Evolutionary conservation across 257 asterid species (phyloP).

Genomic region (Ilex aquifolium): DNA sequence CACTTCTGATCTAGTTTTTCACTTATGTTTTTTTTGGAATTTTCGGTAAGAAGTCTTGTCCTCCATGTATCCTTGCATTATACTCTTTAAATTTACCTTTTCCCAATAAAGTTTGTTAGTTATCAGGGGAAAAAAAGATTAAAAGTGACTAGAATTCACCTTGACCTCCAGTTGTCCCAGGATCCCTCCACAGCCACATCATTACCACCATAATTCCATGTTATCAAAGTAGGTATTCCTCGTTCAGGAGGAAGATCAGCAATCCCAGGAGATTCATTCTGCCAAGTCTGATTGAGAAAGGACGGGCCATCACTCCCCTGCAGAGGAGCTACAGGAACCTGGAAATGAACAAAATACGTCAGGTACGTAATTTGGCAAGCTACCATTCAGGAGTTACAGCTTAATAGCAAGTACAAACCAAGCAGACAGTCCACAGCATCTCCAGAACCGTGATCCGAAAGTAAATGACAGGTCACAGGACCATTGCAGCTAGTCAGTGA

Average conservation of each 20-base stretch:
- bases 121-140: too few species aligned
- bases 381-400: neutral
- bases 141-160: conserved; percentile 29
- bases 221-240: conserved; percentile 49
- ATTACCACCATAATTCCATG: conserved; percentile 67
- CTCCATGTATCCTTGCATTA: too few species aligned
- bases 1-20: too few species aligned
- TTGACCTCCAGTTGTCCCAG: conserved; percentile 92
- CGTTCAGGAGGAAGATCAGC: conserved; percentile 30
- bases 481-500: too few species aligned
- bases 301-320: conserved; percentile 44
- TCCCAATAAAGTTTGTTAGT: too few species aligned
- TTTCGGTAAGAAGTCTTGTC: too few species aligned
- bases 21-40: too few species aligned
- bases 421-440: too few species aligned
- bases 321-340: conserved; percentile 67
- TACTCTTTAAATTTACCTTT: too few species aligned
- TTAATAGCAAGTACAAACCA: neutral
- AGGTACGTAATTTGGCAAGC: neutral
- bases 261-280: conserved; percentile 27
- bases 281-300: conserved; percentile 31
- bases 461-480: too few species aligned
- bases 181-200: conserved; percentile 81
- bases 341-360: conserved; percentile 23
- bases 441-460: too few species aligned